Conservation (phyloP, 2,329 filamentous ascomycete genomes). For the Penicillium sp. region DNA sequence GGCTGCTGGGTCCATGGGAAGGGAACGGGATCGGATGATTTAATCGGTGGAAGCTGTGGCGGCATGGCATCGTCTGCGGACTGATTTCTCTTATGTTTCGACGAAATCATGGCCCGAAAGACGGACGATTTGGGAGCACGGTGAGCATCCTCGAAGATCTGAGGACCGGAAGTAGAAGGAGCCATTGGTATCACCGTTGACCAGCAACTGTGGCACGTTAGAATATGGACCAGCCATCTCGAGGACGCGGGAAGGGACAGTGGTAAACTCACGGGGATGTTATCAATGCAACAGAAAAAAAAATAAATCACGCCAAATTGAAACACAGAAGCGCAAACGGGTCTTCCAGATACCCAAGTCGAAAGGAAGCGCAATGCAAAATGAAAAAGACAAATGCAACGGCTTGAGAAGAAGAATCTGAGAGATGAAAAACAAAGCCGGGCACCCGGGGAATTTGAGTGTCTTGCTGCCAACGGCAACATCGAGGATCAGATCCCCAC, state of each 20-base stretch:
- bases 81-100: slow-evolving; percentile 52
- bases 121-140: slow-evolving; percentile 44
- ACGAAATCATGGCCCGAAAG: slow-evolving; percentile 55
- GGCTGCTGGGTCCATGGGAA: slow-evolving; percentile 52
- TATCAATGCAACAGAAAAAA: slow-evolving; percentile 7
- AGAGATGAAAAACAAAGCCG: slow-evolving; percentile 14
- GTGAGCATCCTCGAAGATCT: slow-evolving; percentile 41
- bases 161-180: slow-evolving; percentile 28
- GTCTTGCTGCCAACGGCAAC: slow-evolving; percentile 27
- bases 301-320: slow-evolving; percentile 2
- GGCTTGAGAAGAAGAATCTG: not conserved
- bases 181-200: slow-evolving; percentile 36
- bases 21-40: slow-evolving; percentile 39
- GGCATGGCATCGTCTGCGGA: slow-evolving; percentile 35
- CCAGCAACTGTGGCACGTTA: slow-evolving; percentile 28
- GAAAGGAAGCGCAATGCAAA: slow-evolving; percentile 11
- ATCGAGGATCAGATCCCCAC: slow-evolving; percentile 26
- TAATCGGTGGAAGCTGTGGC: slow-evolving; percentile 35
- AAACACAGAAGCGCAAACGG: slow-evolving; percentile 5
- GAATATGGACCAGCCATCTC: not conserved
- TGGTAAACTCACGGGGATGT: slow-evolving; percentile 19
- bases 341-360: not conserved
- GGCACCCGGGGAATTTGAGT: slow-evolving; percentile 32
- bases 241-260: slow-evolving; percentile 17
- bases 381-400: slow-evolving; percentile 5